A percentile compares a stretch with the other conserved stretches of the same genome.
Evolutionary conservation across 2,329 filamentous ascomycete species (phyloP).

Genomic region (Biscogniauxia mediterranea): DNA sequence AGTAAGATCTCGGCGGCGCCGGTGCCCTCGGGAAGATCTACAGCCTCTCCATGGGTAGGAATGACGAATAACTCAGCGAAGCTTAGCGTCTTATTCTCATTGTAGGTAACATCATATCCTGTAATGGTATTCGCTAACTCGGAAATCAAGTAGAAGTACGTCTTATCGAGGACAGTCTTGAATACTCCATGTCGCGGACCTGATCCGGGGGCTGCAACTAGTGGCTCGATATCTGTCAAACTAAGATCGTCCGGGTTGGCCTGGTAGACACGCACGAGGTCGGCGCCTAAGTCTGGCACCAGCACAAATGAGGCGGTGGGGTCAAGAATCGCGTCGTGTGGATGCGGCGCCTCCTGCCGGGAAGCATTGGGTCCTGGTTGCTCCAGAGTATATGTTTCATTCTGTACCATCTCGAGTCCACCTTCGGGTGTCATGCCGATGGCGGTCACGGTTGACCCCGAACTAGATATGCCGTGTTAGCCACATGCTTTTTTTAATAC

Average conservation of each 20-base stretch:
- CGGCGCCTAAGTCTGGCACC: constrained; percentile 65
- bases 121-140: constrained; percentile 60
- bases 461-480: constrained; percentile 31
- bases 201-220: constrained; percentile 48
- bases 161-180: constrained; percentile 41
- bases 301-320: constrained; percentile 63
- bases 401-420: constrained; percentile 37
- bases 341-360: constrained; percentile 59
- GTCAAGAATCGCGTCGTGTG: constrained; percentile 64
- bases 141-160: constrained; percentile 58
- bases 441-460: constrained; percentile 44
- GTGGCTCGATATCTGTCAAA: constrained; percentile 39
- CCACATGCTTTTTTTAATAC: constrained; percentile 3
- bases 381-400: constrained; percentile 39
- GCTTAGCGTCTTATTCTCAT: constrained; percentile 36
- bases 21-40: constrained; percentile 39
- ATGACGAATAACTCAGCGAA: constrained; percentile 48
- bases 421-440: constrained; percentile 34
- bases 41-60: constrained; percentile 46
- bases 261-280: constrained; percentile 57
- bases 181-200: constrained; percentile 68
- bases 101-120: constrained; percentile 56
- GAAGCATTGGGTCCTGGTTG: constrained; percentile 38
- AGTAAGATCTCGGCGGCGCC: constrained; percentile 56
- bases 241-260: constrained; percentile 48